Percentiles rank a stretch among this genome's conserved stretches.
phyloP scores from a whole-genome alignment of 176 grass and related monocot species.

The Hordeum marinum region DNA sequence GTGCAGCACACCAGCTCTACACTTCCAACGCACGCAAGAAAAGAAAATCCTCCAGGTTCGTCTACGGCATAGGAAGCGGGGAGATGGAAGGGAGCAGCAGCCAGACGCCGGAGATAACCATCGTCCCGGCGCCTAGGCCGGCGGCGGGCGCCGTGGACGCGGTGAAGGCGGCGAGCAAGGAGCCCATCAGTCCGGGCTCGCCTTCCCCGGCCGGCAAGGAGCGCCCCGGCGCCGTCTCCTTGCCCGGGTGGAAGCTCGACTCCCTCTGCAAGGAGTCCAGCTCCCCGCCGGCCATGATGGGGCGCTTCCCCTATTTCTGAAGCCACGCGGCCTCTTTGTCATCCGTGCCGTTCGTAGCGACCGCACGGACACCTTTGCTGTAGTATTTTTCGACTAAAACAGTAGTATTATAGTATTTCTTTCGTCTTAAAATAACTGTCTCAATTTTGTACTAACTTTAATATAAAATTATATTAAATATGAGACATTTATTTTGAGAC shows the following conservation, averaged over 20 bases:
- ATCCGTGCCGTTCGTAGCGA: background rate
- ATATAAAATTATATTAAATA: no score
- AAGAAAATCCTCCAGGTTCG: background rate
- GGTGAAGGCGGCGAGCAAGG: conserved; percentile 20
- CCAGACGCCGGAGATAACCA: conserved; percentile 28
- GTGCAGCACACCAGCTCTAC: background rate
- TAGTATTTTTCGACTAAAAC: background rate
- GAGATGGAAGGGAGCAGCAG: conserved; percentile 40
- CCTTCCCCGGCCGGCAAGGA: conserved; percentile 17
- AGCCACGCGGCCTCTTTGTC: background rate
- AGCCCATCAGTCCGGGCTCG: conserved; percentile 40
- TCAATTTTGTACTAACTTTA: no score
- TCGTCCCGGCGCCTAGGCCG: background rate
- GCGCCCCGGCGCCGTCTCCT: background rate
- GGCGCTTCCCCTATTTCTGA: conserved; percentile 58
- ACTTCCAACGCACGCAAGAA: background rate
- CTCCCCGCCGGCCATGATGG: conserved; percentile 32
- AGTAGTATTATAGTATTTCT: no score
- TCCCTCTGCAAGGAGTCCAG: conserved; percentile 52
- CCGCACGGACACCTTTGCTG: background rate
- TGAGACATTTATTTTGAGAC: no score
- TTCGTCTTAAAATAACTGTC: no score
- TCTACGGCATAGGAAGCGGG: background rate
- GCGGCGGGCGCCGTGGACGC: background rate
- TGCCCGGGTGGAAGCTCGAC: conserved; percentile 82